Base-by-base conservation (phyloP, 2,329 filamentous ascomycete species). In the Zasmidium citrigriseum region DNA sequence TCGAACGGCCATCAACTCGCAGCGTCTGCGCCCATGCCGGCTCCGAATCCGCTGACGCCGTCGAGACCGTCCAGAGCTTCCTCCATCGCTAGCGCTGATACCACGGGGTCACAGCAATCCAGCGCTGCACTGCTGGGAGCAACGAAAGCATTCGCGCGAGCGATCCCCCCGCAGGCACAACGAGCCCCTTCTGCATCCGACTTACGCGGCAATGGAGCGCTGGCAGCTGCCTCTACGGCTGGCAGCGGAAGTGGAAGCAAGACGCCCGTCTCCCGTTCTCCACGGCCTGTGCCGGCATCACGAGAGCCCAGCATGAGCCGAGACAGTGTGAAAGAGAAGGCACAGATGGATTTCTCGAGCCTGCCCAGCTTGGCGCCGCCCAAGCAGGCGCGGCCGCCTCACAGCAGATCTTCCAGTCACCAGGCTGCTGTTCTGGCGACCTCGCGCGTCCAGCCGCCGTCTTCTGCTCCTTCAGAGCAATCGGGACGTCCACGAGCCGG, bases 91-190 rank as follows among this genome's bases (percentile, higher is more conserved):
- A 68, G 63, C 57, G 51, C 57, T 49, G 63, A 57, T 46, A 64
- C 58, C 53, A 57, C 34, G 47, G 57, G 55, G 10, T 55, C 60
- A 25, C 54, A 58, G 27, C 64, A 63, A 38, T 59, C 55, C 51
- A 69, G 78, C 68, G 78, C 80, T 48, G 81, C 81, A 47, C 74
- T 83, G 14, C 73, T 73, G 53, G 81, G 81, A 27, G 81, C 81
- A 9, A 72, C 76, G 4, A 65, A 74, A 44, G 81, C 81, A 21
- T 83, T 83, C 67, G 74, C 72, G 11, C 2, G 50, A 20, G 20
- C 50, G n/a, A 34, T 18, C 14, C 48, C 48, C 14, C 34, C 14
- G 34, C 34, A n/a, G n/a, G n/a, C n/a, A n/a, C n/a, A 41, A 41
- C 34, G 34, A 16, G 18, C 7, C 14, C 5, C 34, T n/a, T 41